Evolutionary conservation across 495 filamentous ascomycete species (phyloP).

Genomic region (Penicillium dipodomyicola): DNA sequence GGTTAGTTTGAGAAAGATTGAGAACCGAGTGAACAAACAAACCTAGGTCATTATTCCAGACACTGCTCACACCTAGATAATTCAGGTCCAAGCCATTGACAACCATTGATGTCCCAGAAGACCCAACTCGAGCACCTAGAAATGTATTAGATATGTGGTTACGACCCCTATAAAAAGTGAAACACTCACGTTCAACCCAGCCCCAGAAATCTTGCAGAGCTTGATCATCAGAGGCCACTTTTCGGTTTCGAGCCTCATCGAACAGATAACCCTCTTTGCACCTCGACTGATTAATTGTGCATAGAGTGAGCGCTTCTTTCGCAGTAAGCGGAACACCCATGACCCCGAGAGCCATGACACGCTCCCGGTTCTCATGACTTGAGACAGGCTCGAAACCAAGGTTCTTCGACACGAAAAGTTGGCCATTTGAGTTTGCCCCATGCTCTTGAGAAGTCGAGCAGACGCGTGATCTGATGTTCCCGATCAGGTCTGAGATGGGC

Average conservation of each 20-base stretch:
- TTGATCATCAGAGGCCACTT: conserved; percentile 67
- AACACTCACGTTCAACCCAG: conserved; percentile 64
- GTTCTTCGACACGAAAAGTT: conserved; percentile 10
- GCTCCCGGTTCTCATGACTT: conserved; percentile 47
- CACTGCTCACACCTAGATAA: conserved; percentile 75
- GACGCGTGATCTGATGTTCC: conserved; percentile 30
- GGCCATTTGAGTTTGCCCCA: conserved; percentile 7
- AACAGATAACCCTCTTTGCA: conserved; percentile 78
- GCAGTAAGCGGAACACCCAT: conserved; percentile 29
- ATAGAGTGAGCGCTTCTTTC: conserved; percentile 44
- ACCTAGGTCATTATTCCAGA: conserved; percentile 80
- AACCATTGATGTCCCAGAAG: conserved; percentile 69
- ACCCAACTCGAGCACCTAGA: conserved; percentile 62
- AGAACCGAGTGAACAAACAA: conserved; percentile 12
- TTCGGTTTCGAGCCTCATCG: conserved; percentile 63
- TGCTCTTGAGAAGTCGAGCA: conserved; percentile 20
- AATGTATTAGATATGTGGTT: conserved; percentile 21
- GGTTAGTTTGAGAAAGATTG: conserved; percentile 7
- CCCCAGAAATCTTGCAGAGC: conserved; percentile 75
- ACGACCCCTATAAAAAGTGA: neutral
- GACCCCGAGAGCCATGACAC: conserved; percentile 31
- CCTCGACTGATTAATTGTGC: conserved; percentile 47
- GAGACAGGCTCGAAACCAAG: conserved; percentile 30
- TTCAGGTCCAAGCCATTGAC: conserved; percentile 72
- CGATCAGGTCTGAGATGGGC: conserved; percentile 32